Evolutionary conservation across 805 yeast species (phyloP).

Genomic region (Kodamaea neixiangensis): DNA sequence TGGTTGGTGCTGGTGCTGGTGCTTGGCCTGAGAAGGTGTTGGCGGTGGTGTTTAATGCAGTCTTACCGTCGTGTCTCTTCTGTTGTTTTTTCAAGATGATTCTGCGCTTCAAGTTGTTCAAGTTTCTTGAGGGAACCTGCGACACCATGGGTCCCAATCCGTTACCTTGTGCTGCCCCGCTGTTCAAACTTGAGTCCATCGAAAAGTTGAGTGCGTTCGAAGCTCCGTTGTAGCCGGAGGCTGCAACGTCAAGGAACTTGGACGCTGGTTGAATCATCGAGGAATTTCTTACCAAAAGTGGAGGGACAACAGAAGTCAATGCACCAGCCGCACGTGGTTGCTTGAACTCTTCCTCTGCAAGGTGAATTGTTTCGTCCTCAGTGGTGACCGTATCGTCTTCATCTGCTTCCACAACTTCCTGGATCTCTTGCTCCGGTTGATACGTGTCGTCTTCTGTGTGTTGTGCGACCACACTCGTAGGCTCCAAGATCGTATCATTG

Average conservation of each 20-base stretch:
- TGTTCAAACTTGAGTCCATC: constrained; percentile 41
- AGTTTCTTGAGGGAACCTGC: constrained; percentile 54
- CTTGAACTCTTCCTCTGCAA: constrained; percentile 14
- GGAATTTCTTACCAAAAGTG: constrained; percentile 35
- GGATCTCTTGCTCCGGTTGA: constrained; percentile 15
- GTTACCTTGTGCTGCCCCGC: constrained; percentile 45
- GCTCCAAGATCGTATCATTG: constrained; percentile 20
- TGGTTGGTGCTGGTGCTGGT: constrained; percentile 15
- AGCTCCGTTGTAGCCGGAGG: constrained; percentile 47
- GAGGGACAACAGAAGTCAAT: constrained; percentile 23
- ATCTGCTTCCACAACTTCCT: constrained; percentile 8
- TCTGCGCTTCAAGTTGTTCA: constrained; percentile 50
- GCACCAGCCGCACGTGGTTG: constrained; percentile 3
- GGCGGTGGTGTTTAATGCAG: constrained; percentile 9
- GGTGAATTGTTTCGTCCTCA: constrained; percentile 15
- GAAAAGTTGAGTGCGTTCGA: constrained; percentile 44
- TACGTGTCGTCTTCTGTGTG: constrained; percentile 11
- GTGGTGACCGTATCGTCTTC: constrained; percentile 14
- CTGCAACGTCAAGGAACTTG: constrained; percentile 46
- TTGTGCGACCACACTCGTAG: constrained; percentile 6
- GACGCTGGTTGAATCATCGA: constrained; percentile 42
- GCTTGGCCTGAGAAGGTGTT: constrained; percentile 1
- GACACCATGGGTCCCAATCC: constrained; percentile 64
- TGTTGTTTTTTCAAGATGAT: constrained; percentile 43
- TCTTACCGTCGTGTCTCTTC: constrained; percentile 4